Base-by-base conservation (phyloP, 768 basidiomycete genomes). In the Rhodotorula graminis region DNA sequence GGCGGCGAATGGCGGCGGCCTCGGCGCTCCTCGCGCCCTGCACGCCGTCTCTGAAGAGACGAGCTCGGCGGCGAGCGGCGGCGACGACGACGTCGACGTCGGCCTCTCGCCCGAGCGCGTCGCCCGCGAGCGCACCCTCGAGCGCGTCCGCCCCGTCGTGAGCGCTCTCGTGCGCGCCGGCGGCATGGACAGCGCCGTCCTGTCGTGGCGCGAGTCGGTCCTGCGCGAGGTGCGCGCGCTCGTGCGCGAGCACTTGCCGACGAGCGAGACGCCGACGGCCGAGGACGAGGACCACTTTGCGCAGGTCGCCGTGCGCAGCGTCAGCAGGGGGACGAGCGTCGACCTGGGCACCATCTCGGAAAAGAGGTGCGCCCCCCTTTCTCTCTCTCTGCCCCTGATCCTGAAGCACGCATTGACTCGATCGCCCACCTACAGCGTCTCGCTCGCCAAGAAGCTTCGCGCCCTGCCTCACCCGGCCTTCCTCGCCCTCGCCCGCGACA, bases 141-240 rank as follows among this genome's bases (percentile, higher is more conserved):
- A 70, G 19, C 63, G 75, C 44, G 77, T 93, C 52, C 85, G 85
- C 40, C 92, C 92, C 5, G 78, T 94, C 58, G 79, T 96, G 40
- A 85, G 88, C 46, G 91, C 91, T n/a, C 84, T 98, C 61, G 81
- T 88, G 33, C 84, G 90, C 71, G 81, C 81, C 44, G 81, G 80
- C 8, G 76, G 76, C n/a, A 61, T 78, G 44, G 80, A 80, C 29
- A 64, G 65, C 15, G 73, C 81, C 5, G 75, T 80, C 33, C 71
- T 65, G 18, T 77, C 80, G 12, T 82, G 81, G 82, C 63, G 80
- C 52, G 79, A 80, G 46, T 77, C 75, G 8, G 79, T 80, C 29
- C 77, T 80, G 57, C 62, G 77, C 44, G 76, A 77, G 44, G 79
- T 92, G 55, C 86, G 87, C 64, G 65, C 75, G 3, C 52, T 67